Evolutionary conservation across 768 basidiomycete species (phyloP), one percentile per base, ranked within the genome.

Genomic region (Leccinum ochraceum): DNA sequence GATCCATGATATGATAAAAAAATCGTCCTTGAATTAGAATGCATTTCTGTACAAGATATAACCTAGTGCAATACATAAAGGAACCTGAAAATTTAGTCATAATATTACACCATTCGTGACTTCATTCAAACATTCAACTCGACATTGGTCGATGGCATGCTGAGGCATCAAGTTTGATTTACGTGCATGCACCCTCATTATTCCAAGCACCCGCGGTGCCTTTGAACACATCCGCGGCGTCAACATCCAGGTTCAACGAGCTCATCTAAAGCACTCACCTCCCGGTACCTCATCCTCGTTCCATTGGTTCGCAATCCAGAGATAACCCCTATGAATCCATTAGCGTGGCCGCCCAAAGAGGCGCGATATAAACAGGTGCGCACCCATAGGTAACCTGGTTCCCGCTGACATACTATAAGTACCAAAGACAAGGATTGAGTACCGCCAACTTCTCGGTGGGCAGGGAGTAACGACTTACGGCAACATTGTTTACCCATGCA

Each of bases 141-240:
- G 42, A 42, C 42, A 9, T 10, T 4, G n/a, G 42, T 42, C 42
- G n/a, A 42, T n/a, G 42, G 39, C 39, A 17, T 39, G 37, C 37
- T 39, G 37, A 7, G 39, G 8, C 42, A 42, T 42, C 8, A 42
- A 42, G 9, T 4, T 9, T 42, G 17, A n/a, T 34, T 34, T 36
- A 53, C n/a, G 28, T 4, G 39, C 87, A 88, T 46, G 79, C 68
- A 8, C 86, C 85, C 67, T 82, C 73, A 65, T 87, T 80, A 52
- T 75, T 76, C 86, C 87, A 88, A 53, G 82, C 84, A 57, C 79
- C 82, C 26, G 80, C 78, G 39, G 75, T 2, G 51, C 80, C 84
- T 86, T 54, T 17, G 6, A 13, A 49, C 4, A 6, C 42, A 14
- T 17, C 42, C 42, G 17, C 17, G 39, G 39, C 10, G 34, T 60